Evolutionary conservation across 345 rosid species (phyloP).

Genomic region (Rhizophora apiculata): DNA sequence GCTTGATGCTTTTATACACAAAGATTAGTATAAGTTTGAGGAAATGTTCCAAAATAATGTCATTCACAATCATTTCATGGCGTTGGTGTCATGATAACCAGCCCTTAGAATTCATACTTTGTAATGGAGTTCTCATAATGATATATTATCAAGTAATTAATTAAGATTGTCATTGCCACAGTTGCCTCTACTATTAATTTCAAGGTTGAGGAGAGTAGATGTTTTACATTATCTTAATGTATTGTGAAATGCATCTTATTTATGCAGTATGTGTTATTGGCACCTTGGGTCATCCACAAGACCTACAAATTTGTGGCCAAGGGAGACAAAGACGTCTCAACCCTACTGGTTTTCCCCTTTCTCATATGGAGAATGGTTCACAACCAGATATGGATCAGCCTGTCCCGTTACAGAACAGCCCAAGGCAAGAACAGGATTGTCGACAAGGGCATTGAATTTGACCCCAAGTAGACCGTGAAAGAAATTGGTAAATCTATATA

Average conservation of each 20-base stretch:
- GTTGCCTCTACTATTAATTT: no score
- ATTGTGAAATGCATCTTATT: background rate
- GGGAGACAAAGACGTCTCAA: slow-evolving; percentile 31
- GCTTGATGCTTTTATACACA: no score
- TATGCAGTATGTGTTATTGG: slow-evolving; percentile 46
- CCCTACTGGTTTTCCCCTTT: slow-evolving; percentile 35
- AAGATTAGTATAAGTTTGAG: no score
- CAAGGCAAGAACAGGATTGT: slow-evolving; percentile 53
- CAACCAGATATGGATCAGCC: slow-evolving; percentile 64
- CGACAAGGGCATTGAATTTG: slow-evolving; percentile 69
- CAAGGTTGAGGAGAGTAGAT: background rate
- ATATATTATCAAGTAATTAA: no score
- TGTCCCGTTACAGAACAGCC: slow-evolving; percentile 60
- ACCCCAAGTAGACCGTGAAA: slow-evolving; percentile 74
- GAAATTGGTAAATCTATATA: slow-evolving; percentile 35
- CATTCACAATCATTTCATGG: no score
- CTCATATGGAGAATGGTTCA: slow-evolving; percentile 55
- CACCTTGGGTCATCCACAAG: slow-evolving; percentile 38
- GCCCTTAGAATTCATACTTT: no score
- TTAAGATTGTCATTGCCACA: no score
- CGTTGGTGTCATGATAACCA: no score
- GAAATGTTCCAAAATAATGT: no score
- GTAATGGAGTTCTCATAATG: no score
- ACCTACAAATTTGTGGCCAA: slow-evolving; percentile 28
- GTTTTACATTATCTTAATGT: background rate